Evolutionary conservation across 2,329 filamentous ascomycete genomes (phyloP), one percentile per base, ranked within the genome.

Genomic region (Capronia coronata): DNA sequence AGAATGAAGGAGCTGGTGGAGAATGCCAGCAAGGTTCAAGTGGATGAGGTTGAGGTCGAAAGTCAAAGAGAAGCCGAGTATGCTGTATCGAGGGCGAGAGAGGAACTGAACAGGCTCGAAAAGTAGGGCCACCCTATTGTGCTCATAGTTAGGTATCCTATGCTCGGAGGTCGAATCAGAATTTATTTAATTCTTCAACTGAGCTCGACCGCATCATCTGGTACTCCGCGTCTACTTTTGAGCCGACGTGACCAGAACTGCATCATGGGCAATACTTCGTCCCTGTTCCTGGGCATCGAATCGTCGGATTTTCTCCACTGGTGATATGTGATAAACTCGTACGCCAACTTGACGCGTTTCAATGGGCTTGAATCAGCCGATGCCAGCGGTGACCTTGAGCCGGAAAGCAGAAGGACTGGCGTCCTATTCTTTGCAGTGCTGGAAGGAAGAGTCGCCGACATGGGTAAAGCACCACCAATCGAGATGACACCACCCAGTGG

Each of bases 191-290:
- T 22, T 23, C 10, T 29, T 48, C 42, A 55, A 44, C 27, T 51
- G 27, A 74, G 59, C 56, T 74, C 70, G 29, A 73, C 60, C 59
- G 67, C 69, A 2, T 68, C 71, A 55, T 70, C 69, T 0, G 70
- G 71, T 34, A 73, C 70, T 25, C 71, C 71, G 46, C 67, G 63
- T 49, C 65, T 63, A 62, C 70, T 74, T 49, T 65, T 63, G 51
- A 74, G 58, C 42, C 67, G 61, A 29, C 68, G 61, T 18, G 68
- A 70, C 59, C 74, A 77, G 65, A 83, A 96, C 62, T 84, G 80
- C 88, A 96, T 96, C 52, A 96, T 77, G 0, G 90, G 89, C 61
- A 90, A 64, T 77, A 94, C 90, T 74, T 97, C 90, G 9, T 94
- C 88, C 46, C 84, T 75, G 64, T 76, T 84, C 39, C 75, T 72